Conservation (phyloP, 2,329 filamentous ascomycete genomes). For the Paraconiothyrium sp. region DNA sequence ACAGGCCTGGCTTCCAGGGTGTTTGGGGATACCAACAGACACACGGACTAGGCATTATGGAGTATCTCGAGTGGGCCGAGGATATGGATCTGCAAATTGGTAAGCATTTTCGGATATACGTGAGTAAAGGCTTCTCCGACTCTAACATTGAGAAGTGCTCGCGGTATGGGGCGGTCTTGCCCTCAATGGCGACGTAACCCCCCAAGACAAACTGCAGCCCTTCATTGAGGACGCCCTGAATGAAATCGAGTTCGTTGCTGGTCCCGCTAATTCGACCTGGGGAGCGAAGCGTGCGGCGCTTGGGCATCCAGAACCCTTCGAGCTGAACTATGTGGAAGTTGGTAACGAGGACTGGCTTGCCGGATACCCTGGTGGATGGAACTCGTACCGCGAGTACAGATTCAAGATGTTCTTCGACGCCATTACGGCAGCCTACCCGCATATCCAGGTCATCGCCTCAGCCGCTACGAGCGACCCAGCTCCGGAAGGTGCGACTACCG, state of each 20-base stretch:
- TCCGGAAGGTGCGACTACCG: conserved; percentile 39
- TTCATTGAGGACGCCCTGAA: conserved; percentile 51
- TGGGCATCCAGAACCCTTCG: conserved; percentile 49
- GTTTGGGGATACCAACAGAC: conserved; percentile 57
- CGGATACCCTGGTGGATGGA: conserved; percentile 39
- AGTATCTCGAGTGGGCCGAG: conserved; percentile 60
- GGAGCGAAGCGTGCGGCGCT: conserved; percentile 48
- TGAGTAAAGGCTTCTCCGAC: background rate
- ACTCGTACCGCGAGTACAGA: conserved; percentile 44
- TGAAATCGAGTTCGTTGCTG: conserved; percentile 48
- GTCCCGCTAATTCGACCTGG: conserved; percentile 41
- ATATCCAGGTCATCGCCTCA: conserved; percentile 49
- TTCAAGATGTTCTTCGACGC: conserved; percentile 46
- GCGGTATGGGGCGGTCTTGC: conserved; percentile 57
- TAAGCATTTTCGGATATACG: conserved; percentile 17
- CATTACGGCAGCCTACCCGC: conserved; percentile 45
- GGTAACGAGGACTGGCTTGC: conserved; percentile 52
- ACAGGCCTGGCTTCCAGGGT: conserved; percentile 58
- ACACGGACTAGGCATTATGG: conserved; percentile 56
- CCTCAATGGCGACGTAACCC: conserved; percentile 52
- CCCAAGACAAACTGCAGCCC: conserved; percentile 49
- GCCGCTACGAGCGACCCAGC: conserved; percentile 41
- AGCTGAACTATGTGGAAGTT: conserved; percentile 51
- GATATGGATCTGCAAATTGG: conserved; percentile 55
- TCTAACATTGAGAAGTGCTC: conserved; percentile 40